Base-by-base conservation (phyloP, 1,284 basidiomycete genomes). In the Malassezia equina region DNA sequence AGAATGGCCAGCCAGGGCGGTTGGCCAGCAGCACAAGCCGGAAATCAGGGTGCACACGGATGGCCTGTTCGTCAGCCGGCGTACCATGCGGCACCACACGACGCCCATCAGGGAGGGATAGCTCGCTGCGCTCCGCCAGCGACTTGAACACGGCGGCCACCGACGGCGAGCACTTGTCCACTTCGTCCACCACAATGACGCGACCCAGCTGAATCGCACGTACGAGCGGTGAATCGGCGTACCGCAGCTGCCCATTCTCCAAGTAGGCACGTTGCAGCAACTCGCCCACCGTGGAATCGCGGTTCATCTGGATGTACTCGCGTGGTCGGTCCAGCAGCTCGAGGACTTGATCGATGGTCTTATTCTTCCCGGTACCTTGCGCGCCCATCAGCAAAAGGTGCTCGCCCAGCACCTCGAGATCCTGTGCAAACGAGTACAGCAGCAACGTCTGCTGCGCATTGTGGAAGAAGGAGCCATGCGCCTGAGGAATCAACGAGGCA, bases 301-400 rank as follows among this genome's bases (percentile, higher is more conserved):
- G 64, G 49, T 75, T 73, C 40, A 76, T 65, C 59, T 76, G 76
- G 34, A 76, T 71, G 60, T 75, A 76, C 62, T 76, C 76, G 27
- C 76, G 58, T 23, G 75, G 75, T 3, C 75, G 61, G 15, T 61
- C 54, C 15, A 75, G 67, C 3, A 76, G 64, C 55, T 75, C 64
- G 15, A 75, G 65, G 1, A 75, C 60, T 21, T 73, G 69, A 49
- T 76, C 74, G 47, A 75, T 69, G 47, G 75, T 64, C 63, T 75
- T 75, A 66, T 76, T 76, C 67, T 76, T 76, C 15, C 75, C 76
- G 7, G 69, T 73, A 7, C 76, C 75, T 41, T 76, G 75, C 24
- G 66, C 66, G 17, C 76, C 76, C 61, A 76, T 66, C 1, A 76
- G 64, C 19, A 76, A 59, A 19, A 76, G 58, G 41, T 76, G 75